phyloP scores from a whole-genome alignment of 768 basidiomycete species.

The Mycena albidolilacea region DNA sequence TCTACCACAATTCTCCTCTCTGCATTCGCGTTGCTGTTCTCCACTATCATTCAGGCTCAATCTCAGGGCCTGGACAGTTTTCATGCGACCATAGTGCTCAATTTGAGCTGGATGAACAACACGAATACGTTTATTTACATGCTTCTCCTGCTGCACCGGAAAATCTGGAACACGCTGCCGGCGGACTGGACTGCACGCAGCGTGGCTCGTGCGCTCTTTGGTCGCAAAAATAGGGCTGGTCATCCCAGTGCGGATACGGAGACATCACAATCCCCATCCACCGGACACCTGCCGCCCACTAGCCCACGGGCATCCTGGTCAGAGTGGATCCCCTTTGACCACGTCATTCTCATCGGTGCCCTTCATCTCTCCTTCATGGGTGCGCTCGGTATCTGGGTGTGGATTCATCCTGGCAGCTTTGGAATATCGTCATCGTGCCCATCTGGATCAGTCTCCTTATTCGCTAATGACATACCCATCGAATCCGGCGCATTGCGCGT shows the following conservation, averaged over 20 bases:
- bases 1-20: constrained; percentile 32
- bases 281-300: too few species aligned
- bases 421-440: constrained; percentile 3
- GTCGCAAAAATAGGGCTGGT: not conserved
- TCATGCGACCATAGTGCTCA: constrained; percentile 38
- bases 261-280: too few species aligned
- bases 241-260: not conserved
- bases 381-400: constrained; percentile 32
- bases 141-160: constrained; percentile 23
- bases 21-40: constrained; percentile 39
- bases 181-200: not conserved
- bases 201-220: constrained; percentile 1
- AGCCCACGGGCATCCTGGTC: too few species aligned
- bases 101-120: constrained; percentile 39
- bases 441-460: not conserved
- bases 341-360: constrained; percentile 16
- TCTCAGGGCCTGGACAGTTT: constrained; percentile 28
- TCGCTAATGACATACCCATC: not conserved
- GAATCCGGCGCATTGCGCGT: not conserved
- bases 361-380: constrained; percentile 32
- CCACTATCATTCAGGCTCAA: constrained; percentile 34
- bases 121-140: constrained; percentile 29
- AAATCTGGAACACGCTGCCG: not conserved
- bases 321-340: not conserved
- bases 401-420: constrained; percentile 19